Evolutionary conservation across 2,329 filamentous ascomycete genomes (phyloP), one percentile per base, ranked within the genome.

Genomic region (Fusarium acutatum): DNA sequence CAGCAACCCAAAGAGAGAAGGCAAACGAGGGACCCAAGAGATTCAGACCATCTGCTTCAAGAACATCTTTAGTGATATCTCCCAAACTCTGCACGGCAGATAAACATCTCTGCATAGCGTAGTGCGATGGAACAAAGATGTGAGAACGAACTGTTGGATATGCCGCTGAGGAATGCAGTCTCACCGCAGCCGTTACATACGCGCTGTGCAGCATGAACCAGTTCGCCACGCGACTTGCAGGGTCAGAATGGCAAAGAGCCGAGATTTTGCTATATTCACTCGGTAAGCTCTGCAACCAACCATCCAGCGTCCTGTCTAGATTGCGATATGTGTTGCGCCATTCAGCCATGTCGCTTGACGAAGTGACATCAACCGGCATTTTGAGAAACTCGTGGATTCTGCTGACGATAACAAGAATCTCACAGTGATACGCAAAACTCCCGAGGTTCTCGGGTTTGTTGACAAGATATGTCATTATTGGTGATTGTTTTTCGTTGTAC

Each of bases 151-250:
- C 75, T 1, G 80, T 82, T 8, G 84, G 84, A 57, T 85, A 85
- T 7, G 84, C 84, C 1, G 84, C 83, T 7, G 83, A 80, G 6
- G 84, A 84, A 64, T 85, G 84, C n/a, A 85, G 75, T 2, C 84
- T 81, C 7, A 85, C 83, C 11, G 84, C 84, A 6, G 83, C 80
- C 1, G 83, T 84, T 18, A 85, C 83, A 50, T 84, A 85, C 13
- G 84, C 84, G 70, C 83, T 84, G 32, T 85, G 84, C 14, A 85
- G 76, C 82, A 85, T 84, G 65, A 85, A 84, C 83, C 83, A 85
- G 69, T 85, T 85, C n/a, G 83, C 83, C 4, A 85, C 83, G 4
- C 83, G 81, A 58, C 83, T 84, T 5, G 83, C 83, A 7, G 83
- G 83, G 24, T 85, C 83, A 10, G 83, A 84, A 72, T 85, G 84